Percentiles rank a stretch among this genome's conserved stretches.
phyloP scores from a whole-genome alignment of 2,329 filamentous ascomycete genomes.

The Penicillium vulpinum region DNA sequence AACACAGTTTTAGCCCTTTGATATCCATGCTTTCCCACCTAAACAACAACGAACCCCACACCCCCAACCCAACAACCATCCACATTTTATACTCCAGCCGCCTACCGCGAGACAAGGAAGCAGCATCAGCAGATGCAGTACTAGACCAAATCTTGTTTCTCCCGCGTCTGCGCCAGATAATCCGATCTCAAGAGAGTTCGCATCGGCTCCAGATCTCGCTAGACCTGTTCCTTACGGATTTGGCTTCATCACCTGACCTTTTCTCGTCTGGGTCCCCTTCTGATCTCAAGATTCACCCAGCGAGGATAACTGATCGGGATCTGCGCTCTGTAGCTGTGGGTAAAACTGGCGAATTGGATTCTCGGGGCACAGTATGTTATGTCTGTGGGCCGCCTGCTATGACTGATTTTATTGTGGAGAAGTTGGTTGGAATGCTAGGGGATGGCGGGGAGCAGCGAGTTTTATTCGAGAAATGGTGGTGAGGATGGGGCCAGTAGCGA shows the following conservation, averaged over 20 bases:
- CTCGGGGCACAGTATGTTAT: conserved; percentile 57
- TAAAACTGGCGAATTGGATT: conserved; percentile 29
- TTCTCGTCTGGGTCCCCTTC: conserved; percentile 14
- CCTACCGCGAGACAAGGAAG: conserved; percentile 24
- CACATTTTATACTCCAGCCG: conserved; percentile 65
- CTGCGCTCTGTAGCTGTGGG: conserved; percentile 33
- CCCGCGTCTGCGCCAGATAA: conserved; percentile 44
- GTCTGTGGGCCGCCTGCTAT: conserved; percentile 68
- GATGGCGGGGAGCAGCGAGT: conserved; percentile 50
- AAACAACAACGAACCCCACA: conserved; percentile 41
- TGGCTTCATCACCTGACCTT: conserved; percentile 10
- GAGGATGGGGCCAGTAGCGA: not conserved
- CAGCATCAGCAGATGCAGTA: conserved; percentile 8
- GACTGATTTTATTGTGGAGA: conserved; percentile 65
- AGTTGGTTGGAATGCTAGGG: conserved; percentile 39
- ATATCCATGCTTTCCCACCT: conserved; percentile 71
- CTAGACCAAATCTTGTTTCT: conserved; percentile 49
- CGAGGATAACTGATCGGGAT: conserved; percentile 41
- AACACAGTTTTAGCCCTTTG: conserved; percentile 56
- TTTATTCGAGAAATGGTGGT: conserved; percentile 67
- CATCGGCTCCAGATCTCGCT: conserved; percentile 32
- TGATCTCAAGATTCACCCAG: conserved; percentile 29
- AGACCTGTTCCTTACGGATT: conserved; percentile 38
- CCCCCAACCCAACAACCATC: conserved; percentile 47
- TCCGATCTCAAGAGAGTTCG: conserved; percentile 30